Percentiles rank a stretch among this genome's conserved stretches.
These are phyloP conservation scores for Podaxis sp. DNA, from an alignment of 768 basidiomycete genomes.

Conservation along the genomic window DNA sequence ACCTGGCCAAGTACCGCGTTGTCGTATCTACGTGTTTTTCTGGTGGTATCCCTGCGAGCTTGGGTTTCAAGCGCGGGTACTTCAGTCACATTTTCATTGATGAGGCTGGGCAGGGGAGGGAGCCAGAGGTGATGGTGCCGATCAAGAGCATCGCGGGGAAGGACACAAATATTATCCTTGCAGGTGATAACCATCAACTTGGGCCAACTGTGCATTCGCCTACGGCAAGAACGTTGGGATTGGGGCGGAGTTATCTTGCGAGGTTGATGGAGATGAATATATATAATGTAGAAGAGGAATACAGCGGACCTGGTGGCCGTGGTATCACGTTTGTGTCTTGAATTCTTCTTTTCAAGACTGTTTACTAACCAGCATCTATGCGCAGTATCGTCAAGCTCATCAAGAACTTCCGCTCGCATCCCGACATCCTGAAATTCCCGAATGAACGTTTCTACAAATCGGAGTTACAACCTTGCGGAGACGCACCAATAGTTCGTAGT, in stretches of 20 bases:
- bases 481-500: conserved; percentile 36
- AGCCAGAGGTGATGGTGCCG: conserved; percentile 55
- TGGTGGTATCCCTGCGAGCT: conserved; percentile 42
- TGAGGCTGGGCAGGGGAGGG: conserved; percentile 63
- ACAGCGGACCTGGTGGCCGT: conserved; percentile 19
- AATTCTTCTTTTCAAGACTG: not conserved
- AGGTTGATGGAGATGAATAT: conserved; percentile 42
- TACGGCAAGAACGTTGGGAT: conserved; percentile 45
- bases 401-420: conserved; percentile 59
- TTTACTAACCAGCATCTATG: not conserved
- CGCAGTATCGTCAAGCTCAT: conserved; percentile 53
- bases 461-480: conserved; percentile 47
- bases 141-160: conserved; percentile 48
- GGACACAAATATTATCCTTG: conserved; percentile 51
- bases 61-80: conserved; percentile 51
- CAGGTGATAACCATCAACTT: conserved; percentile 63
- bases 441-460: conserved; percentile 54
- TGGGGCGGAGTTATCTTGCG: conserved; percentile 50
- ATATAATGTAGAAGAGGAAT: conserved; percentile 30
- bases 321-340: conserved; percentile 34
- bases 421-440: conserved; percentile 51
- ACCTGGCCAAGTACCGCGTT: conserved; percentile 42
- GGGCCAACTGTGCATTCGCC: conserved; percentile 54
- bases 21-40: conserved; percentile 60
- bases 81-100: conserved; percentile 63